A percentile compares a stretch with the other conserved stretches of the same genome.
phyloP scores from a whole-genome alignment of 2,329 filamentous ascomycete species.

The Botrytis porri region DNA sequence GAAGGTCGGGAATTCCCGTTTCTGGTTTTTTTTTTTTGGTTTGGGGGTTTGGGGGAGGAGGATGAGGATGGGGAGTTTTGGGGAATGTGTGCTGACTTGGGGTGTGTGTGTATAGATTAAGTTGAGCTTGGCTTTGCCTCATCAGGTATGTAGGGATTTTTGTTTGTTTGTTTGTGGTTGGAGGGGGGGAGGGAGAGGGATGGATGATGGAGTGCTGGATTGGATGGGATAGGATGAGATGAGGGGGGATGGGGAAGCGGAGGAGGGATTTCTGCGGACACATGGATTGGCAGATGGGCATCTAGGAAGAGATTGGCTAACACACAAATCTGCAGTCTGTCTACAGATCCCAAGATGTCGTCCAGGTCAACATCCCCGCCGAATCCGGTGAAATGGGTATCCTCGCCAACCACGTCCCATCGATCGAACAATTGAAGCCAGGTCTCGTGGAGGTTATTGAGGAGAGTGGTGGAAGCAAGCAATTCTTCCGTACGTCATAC shows the following conservation, averaged over 20 bases:
- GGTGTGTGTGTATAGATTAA: conserved; percentile 63
- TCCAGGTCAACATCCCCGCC: conserved; percentile 98
- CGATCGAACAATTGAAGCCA: conserved; percentile 98
- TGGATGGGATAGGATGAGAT: background rate
- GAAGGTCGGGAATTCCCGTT: conserved; percentile 55
- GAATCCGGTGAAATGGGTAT: conserved; percentile 99
- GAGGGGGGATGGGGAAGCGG: background rate
- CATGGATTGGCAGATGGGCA: background rate
- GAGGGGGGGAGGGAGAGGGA: background rate
- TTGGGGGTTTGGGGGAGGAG: no score
- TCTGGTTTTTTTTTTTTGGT: background rate
- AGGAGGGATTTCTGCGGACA: background rate
- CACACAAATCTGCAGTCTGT: conserved; percentile 56
- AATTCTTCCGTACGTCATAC: conserved; percentile 86
- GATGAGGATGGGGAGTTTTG: background rate
- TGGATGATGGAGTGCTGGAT: conserved; percentile 2
- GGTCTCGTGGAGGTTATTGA: conserved; percentile 94
- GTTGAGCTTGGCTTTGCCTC: conserved; percentile 94
- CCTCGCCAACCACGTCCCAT: conserved; percentile 96
- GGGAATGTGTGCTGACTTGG: conserved; percentile 27
- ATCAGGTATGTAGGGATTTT: conserved; percentile 72
- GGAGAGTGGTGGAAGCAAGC: conserved; percentile 85
- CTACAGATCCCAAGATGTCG: conserved; percentile 66
- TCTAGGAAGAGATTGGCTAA: conserved; percentile 23
- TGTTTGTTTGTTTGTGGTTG: conserved; percentile 1